Percentiles rank a stretch among this genome's conserved stretches.
phyloP scores from a whole-genome alignment of 306 rosid species.

The Quercus engelmannii region DNA sequence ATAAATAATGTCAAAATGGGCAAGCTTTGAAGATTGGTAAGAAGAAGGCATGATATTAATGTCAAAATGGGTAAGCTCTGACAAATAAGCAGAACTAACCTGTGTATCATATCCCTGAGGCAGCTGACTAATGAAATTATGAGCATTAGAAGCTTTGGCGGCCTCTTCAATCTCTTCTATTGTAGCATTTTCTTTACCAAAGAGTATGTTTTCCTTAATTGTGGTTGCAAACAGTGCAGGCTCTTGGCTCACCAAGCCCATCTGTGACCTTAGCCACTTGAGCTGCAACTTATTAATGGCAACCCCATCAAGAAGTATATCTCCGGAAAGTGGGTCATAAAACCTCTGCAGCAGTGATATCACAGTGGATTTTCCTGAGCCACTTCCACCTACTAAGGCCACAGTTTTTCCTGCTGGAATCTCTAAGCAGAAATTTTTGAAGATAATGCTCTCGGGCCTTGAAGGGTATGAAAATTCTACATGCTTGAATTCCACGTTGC shows the following conservation, averaged over 20 bases:
- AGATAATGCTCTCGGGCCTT: conserved; percentile 63
- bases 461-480: conserved; percentile 80
- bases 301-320: conserved; percentile 68
- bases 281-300: conserved; percentile 53
- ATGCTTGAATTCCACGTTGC: conserved; percentile 63
- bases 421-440: conserved; percentile 50
- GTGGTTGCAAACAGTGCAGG: conserved; percentile 84
- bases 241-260: conserved; percentile 96
- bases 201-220: conserved; percentile 75
- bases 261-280: conserved; percentile 80
- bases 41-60: too few relatives aligned
- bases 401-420: conserved; percentile 74
- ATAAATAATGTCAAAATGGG: too few relatives aligned
- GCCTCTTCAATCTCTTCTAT: conserved; percentile 57
- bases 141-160: conserved; percentile 84
- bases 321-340: conserved; percentile 76
- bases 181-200: conserved; percentile 79
- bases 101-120: conserved; percentile 81
- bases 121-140: conserved; percentile 62
- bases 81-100: conserved; percentile 30
- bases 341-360: conserved; percentile 77
- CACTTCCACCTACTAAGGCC: conserved; percentile 85
- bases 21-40: too few relatives aligned
- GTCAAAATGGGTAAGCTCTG: too few relatives aligned
- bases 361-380: conserved; percentile 88